Percentiles rank a stretch among this genome's conserved stretches.
Conservation (phyloP, 2,329 filamentous ascomycete species). For the Exophiala sideris region DNA sequence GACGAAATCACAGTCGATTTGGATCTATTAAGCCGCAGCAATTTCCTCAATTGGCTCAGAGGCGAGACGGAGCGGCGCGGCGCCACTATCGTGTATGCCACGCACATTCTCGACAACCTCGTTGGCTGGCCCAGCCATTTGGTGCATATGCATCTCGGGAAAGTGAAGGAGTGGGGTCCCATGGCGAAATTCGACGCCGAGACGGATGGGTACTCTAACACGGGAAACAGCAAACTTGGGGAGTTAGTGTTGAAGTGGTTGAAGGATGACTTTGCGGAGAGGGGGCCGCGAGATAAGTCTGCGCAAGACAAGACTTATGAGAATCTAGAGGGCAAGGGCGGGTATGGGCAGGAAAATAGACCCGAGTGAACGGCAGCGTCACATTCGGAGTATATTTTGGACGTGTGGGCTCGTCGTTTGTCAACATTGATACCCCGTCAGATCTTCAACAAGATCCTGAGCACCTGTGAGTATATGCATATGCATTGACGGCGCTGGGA, state of each 20-base stretch:
- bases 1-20: slow-evolving; percentile 98
- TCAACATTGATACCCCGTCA: slow-evolving; percentile 20
- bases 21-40: slow-evolving; percentile 77
- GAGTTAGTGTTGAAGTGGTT: slow-evolving; percentile 88
- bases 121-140: slow-evolving; percentile 93
- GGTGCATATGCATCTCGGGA: slow-evolving; percentile 90
- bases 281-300: slow-evolving; percentile 22
- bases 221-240: slow-evolving; percentile 78
- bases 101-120: slow-evolving; percentile 93
- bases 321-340: slow-evolving; percentile 57
- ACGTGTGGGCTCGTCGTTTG: neutral
- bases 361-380: neutral
- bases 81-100: slow-evolving; percentile 95
- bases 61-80: slow-evolving; percentile 75
- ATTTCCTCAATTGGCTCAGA: slow-evolving; percentile 84
- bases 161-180: slow-evolving; percentile 79
- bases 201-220: slow-evolving; percentile 24
- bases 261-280: slow-evolving; percentile 42
- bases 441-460: slow-evolving; percentile 29
- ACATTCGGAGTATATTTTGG: neutral
- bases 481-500: slow-evolving; percentile 13
- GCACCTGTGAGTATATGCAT: neutral
- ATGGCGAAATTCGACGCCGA: slow-evolving; percentile 62
- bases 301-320: slow-evolving; percentile 51
- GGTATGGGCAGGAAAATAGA: slow-evolving; percentile 58